These are phyloP conservation scores for Aspergillus ustus DNA, from an alignment of 2,329 filamentous ascomycete species.

Conservation along the genomic window DNA sequence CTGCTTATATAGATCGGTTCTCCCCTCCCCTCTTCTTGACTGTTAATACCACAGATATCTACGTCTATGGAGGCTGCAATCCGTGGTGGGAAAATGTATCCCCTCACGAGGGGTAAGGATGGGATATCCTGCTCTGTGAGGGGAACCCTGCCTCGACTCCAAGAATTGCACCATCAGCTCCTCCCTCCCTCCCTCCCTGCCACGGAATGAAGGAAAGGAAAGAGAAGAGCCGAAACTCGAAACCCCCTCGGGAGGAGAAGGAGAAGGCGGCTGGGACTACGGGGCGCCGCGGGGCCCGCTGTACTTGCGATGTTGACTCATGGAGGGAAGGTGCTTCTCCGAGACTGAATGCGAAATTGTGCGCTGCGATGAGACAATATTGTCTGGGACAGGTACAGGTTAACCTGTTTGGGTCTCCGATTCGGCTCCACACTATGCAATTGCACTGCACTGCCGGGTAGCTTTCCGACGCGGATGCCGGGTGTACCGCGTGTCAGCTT, in stretches of 20 bases:
- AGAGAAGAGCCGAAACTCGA: not conserved
- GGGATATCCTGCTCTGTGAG: not conserved
- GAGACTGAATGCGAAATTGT: not conserved
- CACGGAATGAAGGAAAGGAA: no score
- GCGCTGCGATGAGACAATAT: not conserved
- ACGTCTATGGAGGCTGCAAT: no score
- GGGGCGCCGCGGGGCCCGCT: no score
- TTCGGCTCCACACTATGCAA: not conserved
- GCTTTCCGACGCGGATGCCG: not conserved
- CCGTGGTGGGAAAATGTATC: not conserved
- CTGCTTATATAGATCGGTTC: no score
- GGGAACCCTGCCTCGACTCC: not conserved
- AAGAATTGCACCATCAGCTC: not conserved
- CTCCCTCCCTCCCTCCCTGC: not conserved
- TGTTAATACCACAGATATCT: no score
- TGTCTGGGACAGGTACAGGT: no score
- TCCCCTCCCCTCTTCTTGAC: no score
- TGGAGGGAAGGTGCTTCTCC: not conserved
- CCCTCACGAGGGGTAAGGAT: not conserved
- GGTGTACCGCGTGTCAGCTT: no score
- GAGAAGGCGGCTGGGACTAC: not conserved
- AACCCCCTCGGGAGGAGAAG: not conserved
- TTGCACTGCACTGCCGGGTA: not conserved
- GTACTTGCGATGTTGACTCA: no score
- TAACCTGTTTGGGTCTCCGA: not conserved